Evolutionary conservation across 2,329 filamentous ascomycete genomes (phyloP), one percentile per base, ranked within the genome.

Genomic region (Rosellinia necatrix): DNA sequence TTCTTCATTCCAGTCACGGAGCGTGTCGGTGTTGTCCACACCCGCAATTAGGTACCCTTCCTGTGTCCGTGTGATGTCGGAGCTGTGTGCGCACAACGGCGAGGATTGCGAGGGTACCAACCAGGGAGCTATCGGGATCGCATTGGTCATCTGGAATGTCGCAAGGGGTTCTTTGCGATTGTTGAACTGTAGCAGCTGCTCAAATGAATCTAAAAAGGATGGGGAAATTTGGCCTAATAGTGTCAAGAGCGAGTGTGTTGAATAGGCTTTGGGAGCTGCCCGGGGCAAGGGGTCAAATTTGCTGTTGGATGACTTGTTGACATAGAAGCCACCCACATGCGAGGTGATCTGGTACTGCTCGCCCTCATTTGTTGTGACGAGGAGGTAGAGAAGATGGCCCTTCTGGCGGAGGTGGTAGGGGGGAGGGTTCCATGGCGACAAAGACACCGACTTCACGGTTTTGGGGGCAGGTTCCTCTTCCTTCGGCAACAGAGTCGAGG

Each of bases 1-100:
- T 71, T 99, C 94, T 73, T 99, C 94, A 67, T 99, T 99, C 93
- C 96, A 99, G 74, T 99, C 94, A 56, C 94, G 86, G 61, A 99
- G 79, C 4, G 92, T 96, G 70, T 99, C 94, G 0, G 91, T 91
- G 71, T 93, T 96, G 69, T 99, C 94, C 22, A 92, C 87, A 25
- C 96, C 96, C 17, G 90, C 85, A 58, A 97, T 86, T 58, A 99
- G 79, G 71, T 91, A 97, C 44, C 89, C 90, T 78, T 99, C 94
- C 75, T 99, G 94, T 19, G 92, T 90, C 52, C 96, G 86, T 19
- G 92, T 91, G 60, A 92, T 83, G 71, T 99, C 94, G 21, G 92
- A 73, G 67, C 88, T 84, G 72, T 99, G 94, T 55, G 84, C 78
- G 68, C 81, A 86, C 60, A 86, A 75, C 6, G 85, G 73, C 5